phyloP scores from a whole-genome alignment of 441 rosid genomes.

The Populus trichocarpa region DNA sequence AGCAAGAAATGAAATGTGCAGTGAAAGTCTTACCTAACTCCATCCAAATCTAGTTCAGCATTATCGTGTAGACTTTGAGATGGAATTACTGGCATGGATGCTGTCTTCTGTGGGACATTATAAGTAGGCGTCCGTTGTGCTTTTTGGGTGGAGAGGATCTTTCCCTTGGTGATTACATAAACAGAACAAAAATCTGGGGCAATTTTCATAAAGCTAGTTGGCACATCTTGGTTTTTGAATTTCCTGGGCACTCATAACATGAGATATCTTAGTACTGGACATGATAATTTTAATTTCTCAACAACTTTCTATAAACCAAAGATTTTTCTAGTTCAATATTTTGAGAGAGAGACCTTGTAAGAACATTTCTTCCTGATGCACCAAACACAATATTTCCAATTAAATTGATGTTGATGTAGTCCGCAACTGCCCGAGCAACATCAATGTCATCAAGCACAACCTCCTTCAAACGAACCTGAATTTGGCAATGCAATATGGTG shows the following conservation, averaged over 20 bases:
- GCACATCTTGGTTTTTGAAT: slow-evolving; percentile 52
- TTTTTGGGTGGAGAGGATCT: slow-evolving; percentile 38
- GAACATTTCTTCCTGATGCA: slow-evolving; percentile 51
- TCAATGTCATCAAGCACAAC: slow-evolving; percentile 63
- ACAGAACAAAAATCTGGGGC: slow-evolving; percentile 75
- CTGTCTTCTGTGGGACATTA: slow-evolving; percentile 49
- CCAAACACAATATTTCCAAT: slow-evolving; percentile 59
- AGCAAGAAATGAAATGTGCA: background rate
- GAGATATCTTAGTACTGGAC: background rate
- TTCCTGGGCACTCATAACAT: slow-evolving; percentile 24
- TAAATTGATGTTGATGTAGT: slow-evolving; percentile 51
- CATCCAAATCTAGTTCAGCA: slow-evolving; percentile 29
- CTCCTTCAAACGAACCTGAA: slow-evolving; percentile 60
- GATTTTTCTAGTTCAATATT: background rate
- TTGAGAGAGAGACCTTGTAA: slow-evolving; percentile 48
- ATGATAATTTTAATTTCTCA: background rate
- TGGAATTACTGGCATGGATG: slow-evolving; percentile 25
- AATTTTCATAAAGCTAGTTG: slow-evolving; percentile 41
- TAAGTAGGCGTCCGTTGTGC: slow-evolving; percentile 52
- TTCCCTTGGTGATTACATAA: slow-evolving; percentile 74
- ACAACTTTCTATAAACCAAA: background rate
- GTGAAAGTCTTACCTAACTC: slow-evolving; percentile 33
- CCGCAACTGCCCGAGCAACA: slow-evolving; percentile 53
- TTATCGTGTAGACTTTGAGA: slow-evolving; percentile 21
- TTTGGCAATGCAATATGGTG: background rate